A percentile compares a stretch with the other conserved stretches of the same genome.
Conservation (phyloP, 1,284 basidiomycete genomes). For the Trichosporon asahii region DNA sequence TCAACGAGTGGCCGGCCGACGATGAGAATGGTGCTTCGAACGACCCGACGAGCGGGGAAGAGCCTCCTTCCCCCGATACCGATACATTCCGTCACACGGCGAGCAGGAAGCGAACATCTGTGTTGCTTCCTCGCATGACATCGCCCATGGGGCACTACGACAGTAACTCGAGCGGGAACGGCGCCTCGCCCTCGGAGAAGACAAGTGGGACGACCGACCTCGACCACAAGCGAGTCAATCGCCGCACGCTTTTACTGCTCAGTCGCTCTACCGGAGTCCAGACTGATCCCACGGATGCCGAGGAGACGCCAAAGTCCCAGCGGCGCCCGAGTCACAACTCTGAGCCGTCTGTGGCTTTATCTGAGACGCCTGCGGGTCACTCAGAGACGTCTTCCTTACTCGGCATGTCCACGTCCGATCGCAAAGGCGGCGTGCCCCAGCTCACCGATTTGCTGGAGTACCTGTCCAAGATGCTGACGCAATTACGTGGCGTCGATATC, state of each 20-base stretch:
- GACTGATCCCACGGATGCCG: conserved; percentile 57
- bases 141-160: conserved; percentile 17
- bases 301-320: not conserved
- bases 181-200: not conserved
- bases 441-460: conserved; percentile 50
- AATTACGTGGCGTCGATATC: conserved; percentile 77
- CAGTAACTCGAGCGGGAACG: conserved; percentile 7
- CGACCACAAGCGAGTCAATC: conserved; percentile 32
- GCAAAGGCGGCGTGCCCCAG: not conserved
- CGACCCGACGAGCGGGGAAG: not conserved
- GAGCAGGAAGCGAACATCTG: conserved; percentile 41
- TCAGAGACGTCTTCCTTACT: conserved; percentile 4
- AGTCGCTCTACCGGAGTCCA: conserved; percentile 68
- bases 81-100: conserved; percentile 21
- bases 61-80: not conserved
- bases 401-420: not conserved
- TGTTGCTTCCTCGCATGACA: conserved; percentile 27
- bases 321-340: conserved; percentile 27
- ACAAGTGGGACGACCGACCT: not conserved
- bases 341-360: conserved; percentile 24
- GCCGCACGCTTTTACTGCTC: conserved; percentile 58
- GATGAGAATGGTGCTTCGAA: conserved; percentile 10
- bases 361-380: not conserved
- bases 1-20: conserved; percentile 33
- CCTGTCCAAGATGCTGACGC: conserved; percentile 62